Conservation (phyloP, 139 green algal genomes). For the Coelastrella sp. region DNA sequence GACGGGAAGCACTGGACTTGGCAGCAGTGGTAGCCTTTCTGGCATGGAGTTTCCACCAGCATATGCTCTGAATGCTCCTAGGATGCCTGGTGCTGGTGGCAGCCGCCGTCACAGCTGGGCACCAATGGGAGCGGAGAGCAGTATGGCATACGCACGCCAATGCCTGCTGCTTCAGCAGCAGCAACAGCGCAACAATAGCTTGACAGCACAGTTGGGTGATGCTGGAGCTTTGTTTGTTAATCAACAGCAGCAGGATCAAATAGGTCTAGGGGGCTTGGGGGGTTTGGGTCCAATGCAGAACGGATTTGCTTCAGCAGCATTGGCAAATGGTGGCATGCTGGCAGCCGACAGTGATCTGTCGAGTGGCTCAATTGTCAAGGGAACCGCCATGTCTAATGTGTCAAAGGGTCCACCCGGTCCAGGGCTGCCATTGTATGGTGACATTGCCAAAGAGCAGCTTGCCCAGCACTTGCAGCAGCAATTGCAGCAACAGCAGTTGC, state of each 20-base stretch:
- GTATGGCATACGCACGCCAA: neutral
- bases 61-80: neutral
- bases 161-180: conserved; percentile 31
- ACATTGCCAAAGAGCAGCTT: conserved; percentile 25
- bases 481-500: conserved; percentile 22
- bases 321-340: neutral
- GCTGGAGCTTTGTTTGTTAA: conserved; percentile 16
- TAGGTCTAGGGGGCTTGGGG: neutral
- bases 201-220: conserved; percentile 22
- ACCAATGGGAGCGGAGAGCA: neutral
- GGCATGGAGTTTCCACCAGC: conserved; percentile 9
- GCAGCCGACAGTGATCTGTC: neutral
- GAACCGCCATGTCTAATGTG: neutral
- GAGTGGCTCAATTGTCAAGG: neutral
- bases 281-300: neutral
- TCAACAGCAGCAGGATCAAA: conserved; percentile 34
- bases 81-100: conserved; percentile 14
- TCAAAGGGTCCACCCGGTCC: neutral
- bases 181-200: neutral
- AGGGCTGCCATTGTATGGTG: conserved; percentile 16
- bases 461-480: conserved; percentile 43
- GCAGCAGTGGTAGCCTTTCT: neutral
- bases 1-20: neutral
- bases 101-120: conserved; percentile 38
- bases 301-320: neutral